Conservation (phyloP, 331 rosid species). For the Prunus yedoensis region DNA sequence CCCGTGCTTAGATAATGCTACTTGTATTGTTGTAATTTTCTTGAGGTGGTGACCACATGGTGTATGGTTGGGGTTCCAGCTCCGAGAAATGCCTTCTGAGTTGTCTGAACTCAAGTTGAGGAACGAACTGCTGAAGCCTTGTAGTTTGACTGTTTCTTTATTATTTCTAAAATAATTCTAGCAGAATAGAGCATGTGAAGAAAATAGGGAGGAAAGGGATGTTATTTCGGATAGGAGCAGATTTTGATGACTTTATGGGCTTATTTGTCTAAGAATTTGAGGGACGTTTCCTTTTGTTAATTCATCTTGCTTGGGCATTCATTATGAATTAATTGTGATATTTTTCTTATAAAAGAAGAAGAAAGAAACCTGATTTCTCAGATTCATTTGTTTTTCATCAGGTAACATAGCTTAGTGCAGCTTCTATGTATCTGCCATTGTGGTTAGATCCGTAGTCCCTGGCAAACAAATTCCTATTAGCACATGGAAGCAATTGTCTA, state of each 20-base stretch:
- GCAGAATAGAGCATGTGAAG: not conserved
- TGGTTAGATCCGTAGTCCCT: not conserved
- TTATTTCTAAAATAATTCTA: not conserved
- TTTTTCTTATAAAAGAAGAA: no score
- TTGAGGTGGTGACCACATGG: not conserved
- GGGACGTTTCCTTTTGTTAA: not conserved
- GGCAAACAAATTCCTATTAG: not conserved
- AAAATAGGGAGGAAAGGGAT: not conserved
- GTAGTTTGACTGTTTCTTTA: not conserved
- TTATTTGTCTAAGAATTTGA: no score
- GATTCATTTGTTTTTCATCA: not conserved
- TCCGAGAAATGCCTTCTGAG: not conserved
- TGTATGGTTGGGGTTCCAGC: not conserved
- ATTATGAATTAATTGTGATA: not conserved
- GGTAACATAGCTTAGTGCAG: not conserved
- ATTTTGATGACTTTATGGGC: no score
- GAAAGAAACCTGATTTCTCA: not conserved
- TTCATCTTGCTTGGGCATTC: not conserved
- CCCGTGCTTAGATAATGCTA: not conserved
- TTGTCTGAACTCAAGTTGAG: not conserved
- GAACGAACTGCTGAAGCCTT: not conserved
- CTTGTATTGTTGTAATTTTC: not conserved
- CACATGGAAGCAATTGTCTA: slow-evolving; percentile 4
- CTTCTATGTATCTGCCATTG: not conserved
- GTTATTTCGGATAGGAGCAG: not conserved